These are phyloP conservation scores for Paecilomyces niveus DNA, from an alignment of 2,329 filamentous ascomycete genomes.

Conservation along the genomic window DNA sequence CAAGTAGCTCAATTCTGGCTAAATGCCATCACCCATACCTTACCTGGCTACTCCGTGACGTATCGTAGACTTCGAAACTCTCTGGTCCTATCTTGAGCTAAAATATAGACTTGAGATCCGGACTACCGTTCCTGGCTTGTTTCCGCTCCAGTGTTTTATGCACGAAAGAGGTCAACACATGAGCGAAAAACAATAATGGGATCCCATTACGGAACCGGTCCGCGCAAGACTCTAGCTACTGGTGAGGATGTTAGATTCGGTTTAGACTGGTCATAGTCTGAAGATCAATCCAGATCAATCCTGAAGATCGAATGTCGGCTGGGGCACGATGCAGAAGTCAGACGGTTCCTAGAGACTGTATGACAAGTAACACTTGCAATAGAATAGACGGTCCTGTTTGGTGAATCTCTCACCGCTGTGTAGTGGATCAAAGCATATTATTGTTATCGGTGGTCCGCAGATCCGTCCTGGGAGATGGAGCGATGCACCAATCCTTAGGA, in stretches of 20 bases:
- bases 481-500: background rate
- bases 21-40: no score
- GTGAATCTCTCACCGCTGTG: background rate
- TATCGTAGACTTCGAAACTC: no score
- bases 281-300: background rate
- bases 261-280: background rate
- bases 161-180: background rate
- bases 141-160: background rate
- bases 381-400: background rate
- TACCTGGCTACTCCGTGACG: no score
- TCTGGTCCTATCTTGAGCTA: no score
- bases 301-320: background rate
- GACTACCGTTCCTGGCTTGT: background rate
- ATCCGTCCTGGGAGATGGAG: background rate
- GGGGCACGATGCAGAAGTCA: no score
- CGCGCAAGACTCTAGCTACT: background rate
- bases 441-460: background rate
- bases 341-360: background rate
- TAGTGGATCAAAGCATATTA: background rate
- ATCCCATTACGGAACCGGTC: background rate
- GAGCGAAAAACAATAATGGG: background rate
- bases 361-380: background rate
- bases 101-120: no score
- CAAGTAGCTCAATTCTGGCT: no score
- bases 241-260: background rate